Evolutionary conservation across 139 green algal species (phyloP), one percentile per base, ranked within the genome.

Genomic region (Micractinium sp.): DNA sequence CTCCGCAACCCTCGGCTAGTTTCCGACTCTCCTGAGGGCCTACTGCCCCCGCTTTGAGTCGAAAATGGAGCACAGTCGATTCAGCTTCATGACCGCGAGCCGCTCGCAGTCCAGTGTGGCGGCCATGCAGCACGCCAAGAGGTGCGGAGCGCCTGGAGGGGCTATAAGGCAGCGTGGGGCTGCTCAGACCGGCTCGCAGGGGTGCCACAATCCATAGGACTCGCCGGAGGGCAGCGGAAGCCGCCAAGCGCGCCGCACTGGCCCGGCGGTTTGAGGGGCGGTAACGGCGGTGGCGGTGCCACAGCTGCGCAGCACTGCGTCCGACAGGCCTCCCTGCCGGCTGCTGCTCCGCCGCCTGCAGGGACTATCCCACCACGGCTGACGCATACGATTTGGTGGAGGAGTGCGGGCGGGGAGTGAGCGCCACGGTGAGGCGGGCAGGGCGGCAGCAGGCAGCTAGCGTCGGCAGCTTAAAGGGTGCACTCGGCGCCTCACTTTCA

Each of bases 321-420:
- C 20, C 25, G 2, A 35, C 12, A 33, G 31, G 1, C 20, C 38
- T 23, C 33, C 33, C 76, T 56, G 23, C 76, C n/a, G n/a, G 71
- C 7, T 41, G 39, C 27, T 12, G 19, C 31, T 16, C 29, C 41
- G 14, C 74, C 36, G 33, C 19, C 38, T 88, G 78, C 93, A 97
- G 95, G 88, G 94, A 98, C 19, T 99, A 96, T 87, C 98, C 98
- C 0, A 97, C 93, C 2, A 90, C 90, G 2, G 92, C 95, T 0
- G 92, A 93, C 19, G 89, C 89, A 1, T 99, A 99, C 83, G 91
- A 98, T 39, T 86, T 99, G 71, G 90, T 98, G 35, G 97, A 99
- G 85, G 97, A 99, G 84, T 97, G 96, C 79, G 98, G 98, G 0
- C 92, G 96, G 12, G 98, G 98, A 23, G 97, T 98, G 35, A 98